Evolutionary conservation across 2,329 filamentous ascomycete genomes (phyloP).

Genomic region (Periconia sp.): DNA sequence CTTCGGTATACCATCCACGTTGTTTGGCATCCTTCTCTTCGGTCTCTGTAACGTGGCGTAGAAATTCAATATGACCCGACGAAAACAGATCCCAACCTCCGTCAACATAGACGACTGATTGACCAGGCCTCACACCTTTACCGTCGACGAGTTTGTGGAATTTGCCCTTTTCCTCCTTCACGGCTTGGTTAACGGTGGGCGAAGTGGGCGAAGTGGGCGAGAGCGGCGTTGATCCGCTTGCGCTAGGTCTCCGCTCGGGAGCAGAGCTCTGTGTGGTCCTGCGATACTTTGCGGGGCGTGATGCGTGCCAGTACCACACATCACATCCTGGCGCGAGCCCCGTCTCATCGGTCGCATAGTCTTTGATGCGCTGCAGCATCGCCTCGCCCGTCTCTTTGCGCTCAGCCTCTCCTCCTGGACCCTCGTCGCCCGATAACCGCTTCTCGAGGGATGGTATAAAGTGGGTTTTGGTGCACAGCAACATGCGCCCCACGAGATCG

Average conservation of each 20-base stretch:
- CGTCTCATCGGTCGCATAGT: slow-evolving; percentile 86
- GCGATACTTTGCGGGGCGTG: slow-evolving; percentile 44
- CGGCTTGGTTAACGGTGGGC: slow-evolving; percentile 36
- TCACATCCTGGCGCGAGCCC: slow-evolving; percentile 77
- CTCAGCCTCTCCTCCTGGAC: slow-evolving; percentile 69
- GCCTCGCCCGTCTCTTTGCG: slow-evolving; percentile 62
- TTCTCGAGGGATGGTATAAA: slow-evolving; percentile 81
- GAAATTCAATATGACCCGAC: slow-evolving; percentile 94
- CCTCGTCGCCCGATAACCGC: slow-evolving; percentile 70
- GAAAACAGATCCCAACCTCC: slow-evolving; percentile 97
- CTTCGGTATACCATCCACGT: slow-evolving; percentile 73
- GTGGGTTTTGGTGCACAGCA: slow-evolving; percentile 91
- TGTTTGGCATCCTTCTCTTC: slow-evolving; percentile 70
- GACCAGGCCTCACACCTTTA: slow-evolving; percentile 70
- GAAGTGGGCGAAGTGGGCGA: slow-evolving; percentile 36
- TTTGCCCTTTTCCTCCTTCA: slow-evolving; percentile 61
- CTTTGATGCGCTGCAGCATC: slow-evolving; percentile 75
- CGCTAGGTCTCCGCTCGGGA: slow-evolving; percentile 22
- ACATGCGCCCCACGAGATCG: slow-evolving; percentile 96
- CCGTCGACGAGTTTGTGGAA: slow-evolving; percentile 73
- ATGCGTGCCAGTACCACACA: slow-evolving; percentile 80
- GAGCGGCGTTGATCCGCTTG: background rate
- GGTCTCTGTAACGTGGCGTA: slow-evolving; percentile 71
- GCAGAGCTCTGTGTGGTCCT: slow-evolving; percentile 26
- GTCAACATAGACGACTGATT: slow-evolving; percentile 91